phyloP scores from a whole-genome alignment of 495 filamentous ascomycete genomes.

The Barbatosphaeria neglecta region DNA sequence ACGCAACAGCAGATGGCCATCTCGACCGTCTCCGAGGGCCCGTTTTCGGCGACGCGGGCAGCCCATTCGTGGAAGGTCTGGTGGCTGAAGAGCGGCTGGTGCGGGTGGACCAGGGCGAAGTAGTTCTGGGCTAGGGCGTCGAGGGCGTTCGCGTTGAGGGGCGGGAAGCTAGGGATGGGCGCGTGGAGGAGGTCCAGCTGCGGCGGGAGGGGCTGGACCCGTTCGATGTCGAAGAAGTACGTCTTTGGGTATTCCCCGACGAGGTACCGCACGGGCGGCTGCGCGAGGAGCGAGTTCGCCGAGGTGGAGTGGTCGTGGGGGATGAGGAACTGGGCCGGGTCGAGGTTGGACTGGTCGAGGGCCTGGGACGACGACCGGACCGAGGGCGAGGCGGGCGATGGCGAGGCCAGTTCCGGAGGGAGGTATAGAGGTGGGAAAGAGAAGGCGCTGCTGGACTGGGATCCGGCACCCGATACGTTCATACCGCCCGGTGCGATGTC shows the following conservation, averaged over 20 bases:
- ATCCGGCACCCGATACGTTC: constrained; percentile 13
- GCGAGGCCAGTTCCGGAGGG: constrained; percentile 13
- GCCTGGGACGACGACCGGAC: not conserved
- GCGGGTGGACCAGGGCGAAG: constrained; percentile 20
- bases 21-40: constrained; percentile 13
- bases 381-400: constrained; percentile 12
- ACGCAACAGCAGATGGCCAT: constrained; percentile 23
- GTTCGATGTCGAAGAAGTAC: constrained; percentile 19
- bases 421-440: constrained; percentile 5
- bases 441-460: constrained; percentile 18
- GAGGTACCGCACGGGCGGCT: constrained; percentile 14
- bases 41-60: constrained; percentile 11
- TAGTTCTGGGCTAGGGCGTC: constrained; percentile 15
- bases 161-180: constrained; percentile 12
- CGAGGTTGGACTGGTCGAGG: constrained; percentile 3
- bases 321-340: constrained; percentile 19
- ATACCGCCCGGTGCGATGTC: constrained; percentile 9
- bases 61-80: constrained; percentile 17
- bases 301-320: constrained; percentile 18
- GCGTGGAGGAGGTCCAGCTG: constrained; percentile 13
- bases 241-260: constrained; percentile 19
- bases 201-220: constrained; percentile 15
- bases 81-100: constrained; percentile 20
- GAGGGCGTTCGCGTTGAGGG: constrained; percentile 12
- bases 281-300: constrained; percentile 14